Base-by-base conservation (phyloP, 2,329 filamentous ascomycete species). In the Aureobasidium mangrovei region DNA sequence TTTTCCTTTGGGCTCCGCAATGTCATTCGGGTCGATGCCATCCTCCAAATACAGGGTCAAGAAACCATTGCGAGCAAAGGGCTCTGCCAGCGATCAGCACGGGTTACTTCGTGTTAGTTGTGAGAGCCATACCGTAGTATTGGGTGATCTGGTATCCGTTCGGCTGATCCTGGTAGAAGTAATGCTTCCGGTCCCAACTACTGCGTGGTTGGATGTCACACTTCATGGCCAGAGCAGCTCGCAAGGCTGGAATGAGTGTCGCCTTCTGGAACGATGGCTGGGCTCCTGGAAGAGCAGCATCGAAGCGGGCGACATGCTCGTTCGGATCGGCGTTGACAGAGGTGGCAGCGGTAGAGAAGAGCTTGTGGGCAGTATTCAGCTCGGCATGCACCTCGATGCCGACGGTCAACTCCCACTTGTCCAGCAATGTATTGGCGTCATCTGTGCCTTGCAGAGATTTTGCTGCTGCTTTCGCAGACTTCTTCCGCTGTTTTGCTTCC, bases 81-180 rank as follows among this genome's bases (percentile, higher is more conserved):
- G 81, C 60, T 79, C 75, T 78, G 56, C 10, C 33, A n/a, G 31
- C 36, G 40, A 45, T 55, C 18, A 57, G 36, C 12, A 8, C 28
- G 28, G 10, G 24, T 26, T 7, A 18, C 27, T 1, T 8, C 40
- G 4, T 28, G 24, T 4, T n/a, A 42, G 2, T 28, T 27, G 6
- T 27, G 32, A 27, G 7, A 39, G 42, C 40, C 7, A 27, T 64
- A 74, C 77, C 76, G 68, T 97, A 96, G 72, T 91, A 97, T 67
- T 98, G 93, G 1, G 93, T 98, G 59, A 98, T 95, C 69, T 98
- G 93, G 69, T 98, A 98, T 0, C 93, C 93, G 0, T 88, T 81
- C 0, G 93, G 93, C 70, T 98, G 93, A 69, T 98, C 93, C 81
- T 93, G 95, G 75, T 96, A 95, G 70, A 98, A 97, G 71, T 98